A percentile compares a stretch with the other conserved stretches of the same genome.
phyloP scores from a whole-genome alignment of 768 basidiomycete species.

The Leccinum fibrillosum region DNA sequence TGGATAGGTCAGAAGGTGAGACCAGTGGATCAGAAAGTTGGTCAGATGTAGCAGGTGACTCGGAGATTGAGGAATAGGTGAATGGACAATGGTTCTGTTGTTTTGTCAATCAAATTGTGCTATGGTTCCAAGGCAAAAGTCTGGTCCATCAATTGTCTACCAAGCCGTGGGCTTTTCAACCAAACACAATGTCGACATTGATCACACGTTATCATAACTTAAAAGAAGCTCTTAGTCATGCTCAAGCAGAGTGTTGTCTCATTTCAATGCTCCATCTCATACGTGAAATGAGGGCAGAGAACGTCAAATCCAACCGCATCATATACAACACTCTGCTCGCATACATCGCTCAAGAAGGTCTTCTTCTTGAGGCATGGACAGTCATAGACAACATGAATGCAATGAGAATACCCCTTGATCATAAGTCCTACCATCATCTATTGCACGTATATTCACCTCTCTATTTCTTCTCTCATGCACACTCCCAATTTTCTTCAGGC shows the following conservation, averaged over 20 bases:
- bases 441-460: slow-evolving; percentile 46
- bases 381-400: slow-evolving; percentile 67
- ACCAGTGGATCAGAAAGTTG: too few relatives aligned
- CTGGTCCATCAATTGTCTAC: not conserved
- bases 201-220: slow-evolving; percentile 31
- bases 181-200: slow-evolving; percentile 21
- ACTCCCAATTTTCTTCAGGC: not conserved
- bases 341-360: slow-evolving; percentile 41
- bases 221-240: slow-evolving; percentile 25
- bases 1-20: too few relatives aligned
- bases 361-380: slow-evolving; percentile 56
- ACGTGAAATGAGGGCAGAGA: slow-evolving; percentile 54
- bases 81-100: too few relatives aligned
- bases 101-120: too few relatives aligned
- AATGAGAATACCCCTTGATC: slow-evolving; percentile 45
- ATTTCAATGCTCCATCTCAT: slow-evolving; percentile 43
- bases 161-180: slow-evolving; percentile 26
- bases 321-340: slow-evolving; percentile 59
- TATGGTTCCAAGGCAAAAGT: too few relatives aligned
- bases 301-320: slow-evolving; percentile 48
- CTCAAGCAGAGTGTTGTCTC: slow-evolving; percentile 35
- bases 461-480: not conserved
- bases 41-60: too few relatives aligned
- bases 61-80: too few relatives aligned
- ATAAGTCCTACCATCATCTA: slow-evolving; percentile 54